These are phyloP conservation scores for Ceratobasidium theobromae DNA, from an alignment of 1,284 basidiomycete species.

Conservation along the genomic window DNA sequence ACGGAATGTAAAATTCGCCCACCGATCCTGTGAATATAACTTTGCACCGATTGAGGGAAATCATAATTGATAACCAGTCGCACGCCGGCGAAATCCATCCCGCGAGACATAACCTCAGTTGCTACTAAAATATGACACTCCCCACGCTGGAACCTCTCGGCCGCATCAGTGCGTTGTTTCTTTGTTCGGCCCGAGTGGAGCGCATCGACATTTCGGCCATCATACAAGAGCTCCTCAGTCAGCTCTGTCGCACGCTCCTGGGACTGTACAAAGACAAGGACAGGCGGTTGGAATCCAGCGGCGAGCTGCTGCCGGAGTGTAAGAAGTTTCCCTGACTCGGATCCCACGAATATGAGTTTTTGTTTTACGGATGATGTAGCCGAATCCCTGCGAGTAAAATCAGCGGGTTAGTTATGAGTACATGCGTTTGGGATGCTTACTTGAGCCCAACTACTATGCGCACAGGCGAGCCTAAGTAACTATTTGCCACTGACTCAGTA, in stretches of 20 bases:
- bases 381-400: constrained; percentile 64
- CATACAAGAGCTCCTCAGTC: constrained; percentile 83
- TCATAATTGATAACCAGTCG: constrained; percentile 96
- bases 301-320: constrained; percentile 78
- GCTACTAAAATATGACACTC: constrained; percentile 90
- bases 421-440: constrained; percentile 50
- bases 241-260: constrained; percentile 90
- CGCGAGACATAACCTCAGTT: constrained; percentile 94
- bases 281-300: constrained; percentile 86
- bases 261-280: constrained; percentile 91
- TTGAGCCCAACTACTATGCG: constrained; percentile 93
- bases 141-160: constrained; percentile 82
- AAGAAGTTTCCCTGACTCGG: constrained; percentile 90
- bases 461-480: constrained; percentile 79
- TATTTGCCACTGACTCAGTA: constrained; percentile 84
- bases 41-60: constrained; percentile 91
- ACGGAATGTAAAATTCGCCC: constrained; percentile 36
- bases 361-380: constrained; percentile 73
- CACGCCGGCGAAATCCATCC: constrained; percentile 97
- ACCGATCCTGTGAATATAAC: constrained; percentile 95
- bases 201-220: constrained; percentile 85
- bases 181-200: constrained; percentile 88
- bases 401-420: neutral
- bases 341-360: constrained; percentile 86
- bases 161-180: constrained; percentile 83